Percentiles rank a stretch among this genome's conserved stretches.
Evolutionary conservation across 2,329 filamentous ascomycete genomes (phyloP).

Genomic region (Colletotrichum liriopes): DNA sequence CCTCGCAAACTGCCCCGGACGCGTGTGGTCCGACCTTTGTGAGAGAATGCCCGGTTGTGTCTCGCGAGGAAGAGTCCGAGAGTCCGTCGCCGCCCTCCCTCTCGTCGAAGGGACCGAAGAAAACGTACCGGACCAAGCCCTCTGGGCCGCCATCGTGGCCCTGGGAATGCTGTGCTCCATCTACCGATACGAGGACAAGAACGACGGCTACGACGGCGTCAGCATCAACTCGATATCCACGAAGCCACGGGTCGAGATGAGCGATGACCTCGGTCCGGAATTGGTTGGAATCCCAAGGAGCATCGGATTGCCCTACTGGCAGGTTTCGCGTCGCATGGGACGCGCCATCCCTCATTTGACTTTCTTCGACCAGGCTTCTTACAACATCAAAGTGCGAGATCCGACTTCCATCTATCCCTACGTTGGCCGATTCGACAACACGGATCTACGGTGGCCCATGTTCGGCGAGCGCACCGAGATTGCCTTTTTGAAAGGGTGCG

Average conservation of each 20-base stretch:
- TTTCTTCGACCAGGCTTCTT: conserved; percentile 68
- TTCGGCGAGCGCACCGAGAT: conserved; percentile 68
- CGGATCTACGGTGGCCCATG: conserved; percentile 68
- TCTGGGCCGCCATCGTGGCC: conserved; percentile 68
- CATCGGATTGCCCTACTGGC: conserved; percentile 66
- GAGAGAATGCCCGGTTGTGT: conserved; percentile 69
- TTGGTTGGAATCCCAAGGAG: conserved; percentile 63
- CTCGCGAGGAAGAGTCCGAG: conserved; percentile 64
- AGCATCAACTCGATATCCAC: conserved; percentile 52
- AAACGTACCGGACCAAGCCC: conserved; percentile 65
- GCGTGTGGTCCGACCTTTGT: conserved; percentile 70
- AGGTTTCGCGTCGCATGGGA: conserved; percentile 67
- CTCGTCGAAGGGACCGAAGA: conserved; percentile 65
- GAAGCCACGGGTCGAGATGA: conserved; percentile 59
- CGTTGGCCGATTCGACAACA: conserved; percentile 67
- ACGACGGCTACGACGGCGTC: conserved; percentile 68
- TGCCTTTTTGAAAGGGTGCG: conserved; percentile 66
- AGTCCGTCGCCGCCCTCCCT: conserved; percentile 64
- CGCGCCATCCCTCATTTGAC: conserved; percentile 67
- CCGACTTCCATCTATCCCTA: conserved; percentile 65
- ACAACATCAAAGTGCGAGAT: conserved; percentile 67
- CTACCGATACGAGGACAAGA: conserved; percentile 67
- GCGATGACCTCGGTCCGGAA: conserved; percentile 67
- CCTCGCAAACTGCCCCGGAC: conserved; percentile 62
- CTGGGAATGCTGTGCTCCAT: conserved; percentile 69